Base-by-base conservation (phyloP, 805 yeast species). In the Tetrapisispora fleetii region DNA sequence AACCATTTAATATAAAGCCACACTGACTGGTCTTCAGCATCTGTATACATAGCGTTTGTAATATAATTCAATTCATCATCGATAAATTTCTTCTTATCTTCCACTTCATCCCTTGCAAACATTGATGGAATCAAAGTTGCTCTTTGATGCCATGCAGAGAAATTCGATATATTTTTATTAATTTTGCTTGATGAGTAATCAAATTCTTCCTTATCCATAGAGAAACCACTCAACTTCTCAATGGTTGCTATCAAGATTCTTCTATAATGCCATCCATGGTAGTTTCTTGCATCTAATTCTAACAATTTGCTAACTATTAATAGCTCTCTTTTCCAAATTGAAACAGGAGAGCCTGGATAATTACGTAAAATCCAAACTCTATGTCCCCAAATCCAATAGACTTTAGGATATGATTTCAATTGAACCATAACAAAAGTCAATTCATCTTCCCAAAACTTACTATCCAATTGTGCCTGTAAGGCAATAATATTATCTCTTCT, bases 371-470 rank as follows among this genome's bases (percentile, higher is more conserved):
- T 76, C 98, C 99, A 93, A 11, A 77, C 68, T 36, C 99, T 72
- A 62, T 93, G 97, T 56, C 82, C 85, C 97, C 98, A 93, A 13
- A 93, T 81, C 96, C 98, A 93, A 61, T 93, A 93, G 38, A 90
- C 87, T 63, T 93, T 93, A 1, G 99, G 98, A 54, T 67, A 81
- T 48, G 72, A 66, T 48, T 76, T 77, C 56, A 93, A 66, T 54
- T 80, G 77, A 0, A 62, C 65, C 68, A 82, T 71, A 1, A 81
- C 73, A 59, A 86, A 80, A 22, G 65, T 54, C 41, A 93, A 69
- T 54, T 91, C 99, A 3, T 68, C 63, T 1, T 71, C 70, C 70
- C 70, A 65, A 45, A 67, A 59, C 3, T 59, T 55, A 38, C 55
- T 59, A 18, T 62, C 57, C n/a, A 60, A 59, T 11, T 58, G 57